phyloP scores from a whole-genome alignment of 805 yeast genomes.

The Isabelozyma rhagii region DNA sequence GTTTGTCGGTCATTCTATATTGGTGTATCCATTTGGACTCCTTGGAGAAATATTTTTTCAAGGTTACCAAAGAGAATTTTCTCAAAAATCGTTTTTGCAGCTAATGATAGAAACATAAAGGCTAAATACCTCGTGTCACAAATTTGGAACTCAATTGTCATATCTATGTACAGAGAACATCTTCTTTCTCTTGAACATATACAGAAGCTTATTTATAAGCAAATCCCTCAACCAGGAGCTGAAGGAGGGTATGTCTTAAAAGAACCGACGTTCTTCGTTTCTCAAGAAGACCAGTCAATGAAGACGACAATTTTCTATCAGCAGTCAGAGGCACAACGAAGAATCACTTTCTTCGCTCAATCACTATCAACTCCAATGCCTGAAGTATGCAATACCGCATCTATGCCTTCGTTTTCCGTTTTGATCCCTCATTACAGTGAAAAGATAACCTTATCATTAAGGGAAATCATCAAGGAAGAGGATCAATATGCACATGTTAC shows the following conservation, averaged over 20 bases:
- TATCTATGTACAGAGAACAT: slow-evolving; percentile 81
- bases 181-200: slow-evolving; percentile 71
- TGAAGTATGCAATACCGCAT: slow-evolving; percentile 59
- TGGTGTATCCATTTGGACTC: slow-evolving; percentile 84
- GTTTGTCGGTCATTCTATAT: slow-evolving; percentile 66
- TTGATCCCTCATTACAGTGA: slow-evolving; percentile 95
- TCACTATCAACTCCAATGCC: slow-evolving; percentile 84
- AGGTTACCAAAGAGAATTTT: slow-evolving; percentile 73
- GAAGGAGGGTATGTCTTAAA: slow-evolving; percentile 44
- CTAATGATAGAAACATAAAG: slow-evolving; percentile 29
- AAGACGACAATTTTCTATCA: slow-evolving; percentile 55
- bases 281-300: slow-evolving; percentile 75
- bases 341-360: slow-evolving; percentile 87
- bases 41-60: slow-evolving; percentile 80
- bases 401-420: slow-evolving; percentile 83
- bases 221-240: slow-evolving; percentile 32
- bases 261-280: slow-evolving; percentile 76
- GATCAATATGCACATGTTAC: slow-evolving; percentile 96
- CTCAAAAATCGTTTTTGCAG: slow-evolving; percentile 60
- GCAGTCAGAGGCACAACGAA: slow-evolving; percentile 74
- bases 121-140: slow-evolving; percentile 61
- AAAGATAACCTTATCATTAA: slow-evolving; percentile 86
- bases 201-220: slow-evolving; percentile 60
- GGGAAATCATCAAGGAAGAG: slow-evolving; percentile 96
- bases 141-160: slow-evolving; percentile 81